A percentile compares a stretch with the other conserved stretches of the same genome.
These are phyloP conservation scores for Teunomyces aglyptinius DNA, from an alignment of 805 yeast genomes.

Conservation along the genomic window DNA sequence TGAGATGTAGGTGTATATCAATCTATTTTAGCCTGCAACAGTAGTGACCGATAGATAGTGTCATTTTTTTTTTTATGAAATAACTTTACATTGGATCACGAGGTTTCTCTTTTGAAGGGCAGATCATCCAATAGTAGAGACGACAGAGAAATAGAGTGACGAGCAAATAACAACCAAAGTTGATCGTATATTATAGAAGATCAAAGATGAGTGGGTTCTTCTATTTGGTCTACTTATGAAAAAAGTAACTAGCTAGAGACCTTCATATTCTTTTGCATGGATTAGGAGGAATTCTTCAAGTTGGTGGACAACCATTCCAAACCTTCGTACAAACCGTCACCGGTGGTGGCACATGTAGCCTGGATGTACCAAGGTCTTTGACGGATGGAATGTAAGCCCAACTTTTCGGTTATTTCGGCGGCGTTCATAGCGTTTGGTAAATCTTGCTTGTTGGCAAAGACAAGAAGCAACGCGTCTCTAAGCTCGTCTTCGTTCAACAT, in stretches of 20 bases:
- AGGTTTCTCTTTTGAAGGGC: neutral
- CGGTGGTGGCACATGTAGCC: constrained; percentile 98
- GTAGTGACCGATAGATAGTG: too few species aligned
- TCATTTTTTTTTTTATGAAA: too few species aligned
- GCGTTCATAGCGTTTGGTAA: constrained; percentile 46
- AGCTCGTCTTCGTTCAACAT: constrained; percentile 45
- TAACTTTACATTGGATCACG: too few species aligned
- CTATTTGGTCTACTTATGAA: constrained; percentile 3
- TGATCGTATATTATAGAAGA: constrained; percentile 4
- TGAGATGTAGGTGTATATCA: too few species aligned
- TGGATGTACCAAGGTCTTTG: constrained; percentile 99
- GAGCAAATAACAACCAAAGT: neutral
- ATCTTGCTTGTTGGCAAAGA: constrained; percentile 44
- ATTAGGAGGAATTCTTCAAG: constrained; percentile 24
- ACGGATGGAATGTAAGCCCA: constrained; percentile 73
- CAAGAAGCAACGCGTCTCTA: constrained; percentile 40
- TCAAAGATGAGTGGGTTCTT: neutral
- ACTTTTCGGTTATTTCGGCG: constrained; percentile 43
- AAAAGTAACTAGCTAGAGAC: constrained; percentile 7
- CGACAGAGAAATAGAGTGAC: too few species aligned
- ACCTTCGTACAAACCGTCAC: constrained; percentile 38
- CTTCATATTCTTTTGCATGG: constrained; percentile 2
- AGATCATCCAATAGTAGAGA: neutral
- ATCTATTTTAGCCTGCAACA: too few species aligned
- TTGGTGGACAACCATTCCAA: constrained; percentile 38